phyloP scores from a whole-genome alignment of 768 basidiomycete species.

The Mycena capillaripes region DNA sequence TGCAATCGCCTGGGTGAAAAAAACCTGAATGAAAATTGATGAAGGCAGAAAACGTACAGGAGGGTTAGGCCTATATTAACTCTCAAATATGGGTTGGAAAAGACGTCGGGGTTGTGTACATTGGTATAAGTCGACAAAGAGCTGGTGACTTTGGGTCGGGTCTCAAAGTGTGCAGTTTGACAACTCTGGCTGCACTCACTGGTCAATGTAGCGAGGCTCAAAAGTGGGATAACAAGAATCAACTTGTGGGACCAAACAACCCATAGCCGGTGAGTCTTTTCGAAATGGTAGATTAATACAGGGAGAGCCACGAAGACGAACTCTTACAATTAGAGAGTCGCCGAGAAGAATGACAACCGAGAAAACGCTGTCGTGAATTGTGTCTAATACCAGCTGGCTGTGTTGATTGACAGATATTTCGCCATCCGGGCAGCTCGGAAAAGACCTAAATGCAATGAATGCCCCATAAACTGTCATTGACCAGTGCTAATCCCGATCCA shows the following conservation, averaged over 20 bases:
- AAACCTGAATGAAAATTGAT: not conserved
- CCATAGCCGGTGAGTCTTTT: slow-evolving; percentile 8
- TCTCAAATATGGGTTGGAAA: slow-evolving; percentile 8
- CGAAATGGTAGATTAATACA: not conserved
- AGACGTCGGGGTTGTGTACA: slow-evolving; percentile 18
- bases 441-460: not conserved
- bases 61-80: slow-evolving; percentile 8
- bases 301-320: not conserved
- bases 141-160: slow-evolving; percentile 9
- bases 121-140: slow-evolving; percentile 14
- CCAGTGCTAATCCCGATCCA: slow-evolving; percentile 12
- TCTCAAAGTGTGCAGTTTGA: not conserved
- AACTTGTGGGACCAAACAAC: slow-evolving; percentile 2
- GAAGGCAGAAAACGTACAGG: slow-evolving; percentile 8
- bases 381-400: not conserved
- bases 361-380: not conserved
- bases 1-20: no score
- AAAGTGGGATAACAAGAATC: not conserved
- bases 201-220: not conserved
- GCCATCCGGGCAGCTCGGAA: not conserved
- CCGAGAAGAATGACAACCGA: not conserved
- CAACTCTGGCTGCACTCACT: slow-evolving; percentile 1
- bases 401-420: not conserved
- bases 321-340: slow-evolving; percentile 18
- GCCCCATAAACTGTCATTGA: not conserved